Conservation (phyloP, 352 stramenopile genomes). For the Thraustochytrium sp. region DNA sequence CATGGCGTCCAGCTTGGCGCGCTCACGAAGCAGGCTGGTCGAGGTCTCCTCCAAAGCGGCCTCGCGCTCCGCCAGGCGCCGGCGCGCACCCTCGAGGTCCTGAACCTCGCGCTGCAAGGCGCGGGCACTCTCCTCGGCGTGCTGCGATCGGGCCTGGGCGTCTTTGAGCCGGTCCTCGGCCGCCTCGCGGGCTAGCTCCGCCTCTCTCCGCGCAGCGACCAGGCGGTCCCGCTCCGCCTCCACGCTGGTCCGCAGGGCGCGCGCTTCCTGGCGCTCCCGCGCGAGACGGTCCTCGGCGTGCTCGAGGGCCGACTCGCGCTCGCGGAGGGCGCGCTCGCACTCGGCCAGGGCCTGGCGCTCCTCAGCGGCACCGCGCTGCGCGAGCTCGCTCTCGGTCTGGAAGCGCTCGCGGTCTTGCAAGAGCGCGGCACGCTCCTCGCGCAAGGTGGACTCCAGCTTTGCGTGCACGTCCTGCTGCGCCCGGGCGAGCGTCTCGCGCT, state of each 20-base stretch:
- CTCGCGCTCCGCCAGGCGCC: too few species aligned
- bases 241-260: neutral
- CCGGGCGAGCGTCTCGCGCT: neutral
- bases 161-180: neutral
- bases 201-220: neutral
- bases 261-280: neutral
- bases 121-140: neutral
- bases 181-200: neutral
- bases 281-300: neutral
- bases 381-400: neutral
- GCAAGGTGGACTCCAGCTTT: neutral
- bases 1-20: neutral
- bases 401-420: neutral
- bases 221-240: conserved; percentile 10
- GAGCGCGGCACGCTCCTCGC: neutral
- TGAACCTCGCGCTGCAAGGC: neutral
- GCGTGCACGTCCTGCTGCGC: neutral
- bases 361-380: neutral
- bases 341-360: neutral
- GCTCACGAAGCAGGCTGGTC: neutral
- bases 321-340: neutral
- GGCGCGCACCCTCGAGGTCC: neutral
- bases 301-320: neutral
- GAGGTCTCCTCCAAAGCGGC: neutral
- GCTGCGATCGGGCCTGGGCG: neutral